Evolutionary conservation across 768 basidiomycete genomes (phyloP).

Genomic region (Leccinellum rugosiceps): DNA sequence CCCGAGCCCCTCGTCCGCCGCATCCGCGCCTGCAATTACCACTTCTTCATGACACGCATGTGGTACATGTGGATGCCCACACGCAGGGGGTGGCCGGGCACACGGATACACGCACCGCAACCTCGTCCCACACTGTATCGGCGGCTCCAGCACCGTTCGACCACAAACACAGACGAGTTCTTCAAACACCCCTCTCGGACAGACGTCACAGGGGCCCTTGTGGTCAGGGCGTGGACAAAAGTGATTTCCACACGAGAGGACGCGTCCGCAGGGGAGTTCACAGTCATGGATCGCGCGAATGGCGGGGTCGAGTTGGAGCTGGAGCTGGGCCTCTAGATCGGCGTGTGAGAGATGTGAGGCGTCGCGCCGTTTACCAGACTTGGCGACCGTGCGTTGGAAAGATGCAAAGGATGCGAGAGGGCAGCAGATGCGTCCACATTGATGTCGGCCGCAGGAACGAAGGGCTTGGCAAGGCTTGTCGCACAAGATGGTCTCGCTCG

Average conservation of each 20-base stretch:
- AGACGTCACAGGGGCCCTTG: conserved; percentile 74
- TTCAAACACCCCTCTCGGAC: conserved; percentile 87
- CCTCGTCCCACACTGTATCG: conserved; percentile 80
- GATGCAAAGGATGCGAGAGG: conserved; percentile 69
- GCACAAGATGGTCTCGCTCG: conserved; percentile 72
- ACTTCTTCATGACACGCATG: conserved; percentile 83
- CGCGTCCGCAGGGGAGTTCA: conserved; percentile 73
- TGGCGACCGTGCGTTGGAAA: conserved; percentile 56
- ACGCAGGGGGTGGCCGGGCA: conserved; percentile 59
- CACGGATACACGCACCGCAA: conserved; percentile 84
- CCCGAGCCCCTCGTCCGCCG: conserved; percentile 23
- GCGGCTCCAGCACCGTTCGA: conserved; percentile 83
- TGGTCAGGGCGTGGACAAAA: conserved; percentile 81
- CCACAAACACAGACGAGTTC: conserved; percentile 88
- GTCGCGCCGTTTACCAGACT: conserved; percentile 42
- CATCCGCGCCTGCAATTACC: conserved; percentile 27
- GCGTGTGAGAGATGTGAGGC: conserved; percentile 5
- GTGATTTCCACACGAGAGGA: conserved; percentile 74
- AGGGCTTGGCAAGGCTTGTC: conserved; percentile 75
- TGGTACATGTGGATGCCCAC: conserved; percentile 75
- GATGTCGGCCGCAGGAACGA: conserved; percentile 82
- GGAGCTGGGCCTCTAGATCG: conserved; percentile 22
- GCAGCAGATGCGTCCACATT: conserved; percentile 83
- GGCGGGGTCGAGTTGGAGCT: conserved; percentile 44
- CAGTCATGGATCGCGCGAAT: conserved; percentile 78